phyloP scores from a whole-genome alignment of 257 asterid genomes.

The Handroanthus guayacan region DNA sequence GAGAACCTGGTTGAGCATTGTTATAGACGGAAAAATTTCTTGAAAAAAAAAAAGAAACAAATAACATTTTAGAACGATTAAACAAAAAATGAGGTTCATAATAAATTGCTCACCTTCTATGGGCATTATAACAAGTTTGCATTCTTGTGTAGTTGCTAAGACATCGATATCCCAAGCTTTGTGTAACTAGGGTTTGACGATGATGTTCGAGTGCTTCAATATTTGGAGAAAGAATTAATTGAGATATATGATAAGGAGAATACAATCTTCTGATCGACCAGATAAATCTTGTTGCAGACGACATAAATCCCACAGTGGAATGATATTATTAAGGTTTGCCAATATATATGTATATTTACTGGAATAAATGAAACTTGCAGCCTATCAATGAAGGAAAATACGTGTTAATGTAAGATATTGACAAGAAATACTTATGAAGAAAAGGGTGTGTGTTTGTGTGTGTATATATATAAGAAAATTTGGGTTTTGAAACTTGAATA shows the following conservation, averaged over 20 bases:
- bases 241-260: conserved; percentile 23
- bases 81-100: background rate
- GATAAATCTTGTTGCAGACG: conserved; percentile 33
- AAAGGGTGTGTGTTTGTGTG: background rate
- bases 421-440: conserved; percentile 2
- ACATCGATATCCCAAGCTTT: conserved; percentile 32
- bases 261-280: conserved; percentile 32
- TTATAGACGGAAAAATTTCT: conserved; percentile 46
- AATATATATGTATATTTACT: background rate
- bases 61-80: background rate
- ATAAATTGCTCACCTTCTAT: conserved; percentile 38
- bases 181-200: conserved; percentile 22
- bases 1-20: conserved; percentile 44
- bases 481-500: background rate
- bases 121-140: background rate
- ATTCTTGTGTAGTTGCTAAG: conserved; percentile 32
- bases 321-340: background rate
- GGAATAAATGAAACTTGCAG: conserved; percentile 19
- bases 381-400: conserved; percentile 25
- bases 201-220: background rate
- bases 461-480: background rate
- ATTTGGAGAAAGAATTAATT: conserved; percentile 16
- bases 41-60: background rate
- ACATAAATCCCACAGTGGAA: conserved; percentile 9
- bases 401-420: conserved; percentile 10